Percentiles rank a stretch among this genome's conserved stretches.
Conservation (phyloP, 176 grass and related monocot genomes). For the Cymbopogon citratus region DNA sequence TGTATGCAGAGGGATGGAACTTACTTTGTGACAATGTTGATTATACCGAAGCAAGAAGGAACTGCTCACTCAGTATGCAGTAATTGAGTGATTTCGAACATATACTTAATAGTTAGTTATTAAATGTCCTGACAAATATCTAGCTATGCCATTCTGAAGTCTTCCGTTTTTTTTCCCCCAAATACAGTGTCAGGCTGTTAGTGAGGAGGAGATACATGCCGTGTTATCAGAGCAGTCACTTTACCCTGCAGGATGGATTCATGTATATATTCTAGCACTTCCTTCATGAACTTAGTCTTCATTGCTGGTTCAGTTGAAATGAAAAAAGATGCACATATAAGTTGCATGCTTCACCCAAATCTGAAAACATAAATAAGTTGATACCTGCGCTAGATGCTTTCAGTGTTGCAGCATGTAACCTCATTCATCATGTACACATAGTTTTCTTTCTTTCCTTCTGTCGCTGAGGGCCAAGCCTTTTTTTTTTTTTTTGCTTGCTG, state of each 20-base stretch:
- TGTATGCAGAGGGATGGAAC: conserved; percentile 61
- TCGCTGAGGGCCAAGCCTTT: background rate
- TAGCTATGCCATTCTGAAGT: background rate
- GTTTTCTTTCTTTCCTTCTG: background rate
- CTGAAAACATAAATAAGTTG: conserved; percentile 1
- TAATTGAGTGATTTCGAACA: conserved; percentile 25
- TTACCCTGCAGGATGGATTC: conserved; percentile 93
- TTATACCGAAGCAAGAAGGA: conserved; percentile 91
- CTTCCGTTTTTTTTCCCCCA: background rate
- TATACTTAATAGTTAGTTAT: background rate
- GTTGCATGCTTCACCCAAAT: background rate
- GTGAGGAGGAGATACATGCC: conserved; percentile 93
- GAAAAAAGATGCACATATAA: background rate
- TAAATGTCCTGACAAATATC: background rate
- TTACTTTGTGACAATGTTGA: conserved; percentile 86
- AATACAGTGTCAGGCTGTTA: conserved; percentile 81
- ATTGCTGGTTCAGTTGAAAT: conserved; percentile 4
- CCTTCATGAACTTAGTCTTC: background rate
- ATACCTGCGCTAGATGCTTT: background rate
- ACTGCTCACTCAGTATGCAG: conserved; percentile 93
- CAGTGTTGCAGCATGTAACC: background rate
- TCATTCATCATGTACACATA: background rate
- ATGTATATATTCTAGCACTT: conserved; percentile 49
- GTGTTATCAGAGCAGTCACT: conserved; percentile 81
- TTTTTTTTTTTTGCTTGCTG: background rate